A percentile compares a stretch with the other conserved stretches of the same genome.
Evolutionary conservation across 2,329 filamentous ascomycete species (phyloP).

Genomic region (Neonectria punicea): DNA sequence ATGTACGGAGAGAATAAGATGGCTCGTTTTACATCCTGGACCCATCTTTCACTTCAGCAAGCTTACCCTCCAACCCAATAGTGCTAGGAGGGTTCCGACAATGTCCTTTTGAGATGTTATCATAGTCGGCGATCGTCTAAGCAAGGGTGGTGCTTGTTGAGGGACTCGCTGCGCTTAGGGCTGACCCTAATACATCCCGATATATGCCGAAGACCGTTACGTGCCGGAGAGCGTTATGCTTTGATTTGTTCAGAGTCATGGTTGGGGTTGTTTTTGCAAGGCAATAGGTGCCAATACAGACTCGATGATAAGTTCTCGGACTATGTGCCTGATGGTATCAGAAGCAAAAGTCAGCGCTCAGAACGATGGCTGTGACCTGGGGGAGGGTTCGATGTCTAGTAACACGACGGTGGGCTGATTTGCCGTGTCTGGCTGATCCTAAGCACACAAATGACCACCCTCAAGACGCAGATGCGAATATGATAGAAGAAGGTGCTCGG

Average conservation of each 20-base stretch:
- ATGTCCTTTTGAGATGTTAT: background rate
- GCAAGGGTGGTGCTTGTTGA: background rate
- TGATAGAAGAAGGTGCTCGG: background rate
- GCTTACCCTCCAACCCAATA: background rate
- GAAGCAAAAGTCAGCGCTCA: background rate
- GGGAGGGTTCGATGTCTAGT: background rate
- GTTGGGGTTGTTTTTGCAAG: background rate
- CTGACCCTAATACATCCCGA: background rate
- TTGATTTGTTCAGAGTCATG: background rate
- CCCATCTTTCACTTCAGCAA: background rate
- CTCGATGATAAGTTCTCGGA: background rate
- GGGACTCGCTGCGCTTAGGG: background rate
- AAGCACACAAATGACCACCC: background rate
- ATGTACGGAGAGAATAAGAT: constrained; percentile 9
- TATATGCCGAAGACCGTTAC: background rate
- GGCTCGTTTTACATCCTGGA: background rate
- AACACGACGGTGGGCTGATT: background rate
- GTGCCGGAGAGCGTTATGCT: background rate
- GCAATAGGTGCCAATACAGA: background rate
- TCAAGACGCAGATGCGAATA: background rate
- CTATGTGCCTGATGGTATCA: background rate
- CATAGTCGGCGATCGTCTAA: background rate
- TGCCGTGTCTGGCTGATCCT: background rate
- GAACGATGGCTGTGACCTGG: background rate
- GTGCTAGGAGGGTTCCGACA: background rate